Evolutionary conservation across 2,329 filamentous ascomycete species (phyloP).

Genomic region (Truncatella angustata): DNA sequence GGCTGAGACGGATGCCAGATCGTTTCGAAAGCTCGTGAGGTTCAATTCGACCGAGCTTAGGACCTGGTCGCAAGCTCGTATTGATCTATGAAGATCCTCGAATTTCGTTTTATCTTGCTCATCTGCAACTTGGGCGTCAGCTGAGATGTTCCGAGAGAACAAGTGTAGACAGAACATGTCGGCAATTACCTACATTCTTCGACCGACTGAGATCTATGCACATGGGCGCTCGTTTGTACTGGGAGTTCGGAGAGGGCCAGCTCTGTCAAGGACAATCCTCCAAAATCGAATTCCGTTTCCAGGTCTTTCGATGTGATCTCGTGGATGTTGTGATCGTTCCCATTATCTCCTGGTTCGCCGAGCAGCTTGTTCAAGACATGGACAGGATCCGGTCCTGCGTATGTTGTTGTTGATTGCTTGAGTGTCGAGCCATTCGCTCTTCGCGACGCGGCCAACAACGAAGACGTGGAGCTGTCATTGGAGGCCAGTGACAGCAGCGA

Average conservation of each 20-base stretch:
- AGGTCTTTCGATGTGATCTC: constrained; percentile 50
- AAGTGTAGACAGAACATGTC: constrained; percentile 1
- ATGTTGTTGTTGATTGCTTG: constrained; percentile 53
- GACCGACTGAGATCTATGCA: constrained; percentile 58
- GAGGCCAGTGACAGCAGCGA: constrained; percentile 77
- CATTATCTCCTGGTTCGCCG: constrained; percentile 16
- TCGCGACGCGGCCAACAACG: constrained; percentile 65
- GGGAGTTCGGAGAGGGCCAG: constrained; percentile 48
- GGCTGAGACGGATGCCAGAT: constrained; percentile 85
- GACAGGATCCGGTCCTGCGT: constrained; percentile 65
- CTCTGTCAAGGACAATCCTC: constrained; percentile 71
- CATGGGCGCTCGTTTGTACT: constrained; percentile 20
- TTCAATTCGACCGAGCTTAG: constrained; percentile 91
- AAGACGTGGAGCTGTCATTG: constrained; percentile 72
- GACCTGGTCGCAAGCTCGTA: constrained; percentile 87
- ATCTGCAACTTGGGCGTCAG: constrained; percentile 43
- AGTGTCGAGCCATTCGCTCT: constrained; percentile 67
- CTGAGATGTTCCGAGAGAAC: neutral
- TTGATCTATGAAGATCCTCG: constrained; percentile 86
- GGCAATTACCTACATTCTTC: constrained; percentile 65
- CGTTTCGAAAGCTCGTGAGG: constrained; percentile 87
- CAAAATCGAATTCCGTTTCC: constrained; percentile 73
- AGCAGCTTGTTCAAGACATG: constrained; percentile 61
- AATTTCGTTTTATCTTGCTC: constrained; percentile 81
- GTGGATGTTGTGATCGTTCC: neutral